phyloP scores from a whole-genome alignment of 257 asterid species.

The Linaria vulgaris region DNA sequence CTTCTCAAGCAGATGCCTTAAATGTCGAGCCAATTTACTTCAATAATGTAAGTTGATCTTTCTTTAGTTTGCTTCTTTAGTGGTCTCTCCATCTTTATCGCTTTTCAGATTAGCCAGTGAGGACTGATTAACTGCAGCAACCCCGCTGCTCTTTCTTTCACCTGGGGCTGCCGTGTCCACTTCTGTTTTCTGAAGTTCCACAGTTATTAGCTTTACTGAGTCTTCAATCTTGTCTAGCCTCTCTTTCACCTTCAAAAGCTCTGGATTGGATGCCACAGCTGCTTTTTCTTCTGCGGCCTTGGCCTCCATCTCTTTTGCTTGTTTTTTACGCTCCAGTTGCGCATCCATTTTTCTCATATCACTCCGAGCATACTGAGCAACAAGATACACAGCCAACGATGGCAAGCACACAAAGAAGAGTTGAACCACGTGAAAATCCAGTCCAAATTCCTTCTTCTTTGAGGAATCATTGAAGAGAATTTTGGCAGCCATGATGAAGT shows the following conservation, averaged over 20 bases:
- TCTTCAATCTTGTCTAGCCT: slow-evolving; percentile 77
- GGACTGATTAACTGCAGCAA: slow-evolving; percentile 23
- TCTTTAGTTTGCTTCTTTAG: slow-evolving; percentile 22
- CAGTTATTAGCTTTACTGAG: slow-evolving; percentile 54
- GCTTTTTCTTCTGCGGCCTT: slow-evolving; percentile 60
- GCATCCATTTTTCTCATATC: slow-evolving; percentile 95
- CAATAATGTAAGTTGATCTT: background rate
- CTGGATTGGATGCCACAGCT: slow-evolving; percentile 54
- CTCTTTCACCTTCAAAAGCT: slow-evolving; percentile 65
- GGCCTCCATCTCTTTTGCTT: slow-evolving; percentile 74
- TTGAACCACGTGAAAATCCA: slow-evolving; percentile 93
- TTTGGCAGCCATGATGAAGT: slow-evolving; percentile 62
- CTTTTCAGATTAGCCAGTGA: slow-evolving; percentile 24
- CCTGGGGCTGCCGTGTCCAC: slow-evolving; percentile 9
- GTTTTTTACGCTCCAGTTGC: slow-evolving; percentile 68
- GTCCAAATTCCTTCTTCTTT: slow-evolving; percentile 72
- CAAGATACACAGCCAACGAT: slow-evolving; percentile 88
- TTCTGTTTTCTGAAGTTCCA: slow-evolving; percentile 32
- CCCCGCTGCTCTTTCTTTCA: slow-evolving; percentile 20
- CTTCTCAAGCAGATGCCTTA: too few species aligned
- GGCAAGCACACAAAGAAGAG: slow-evolving; percentile 89
- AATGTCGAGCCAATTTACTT: too few species aligned
- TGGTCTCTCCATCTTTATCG: slow-evolving; percentile 20
- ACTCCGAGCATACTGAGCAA: slow-evolving; percentile 90
- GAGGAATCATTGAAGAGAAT: slow-evolving; percentile 63